Conservation (phyloP, 331 rosid genomes). For the Stylosanthes scabra region DNA sequence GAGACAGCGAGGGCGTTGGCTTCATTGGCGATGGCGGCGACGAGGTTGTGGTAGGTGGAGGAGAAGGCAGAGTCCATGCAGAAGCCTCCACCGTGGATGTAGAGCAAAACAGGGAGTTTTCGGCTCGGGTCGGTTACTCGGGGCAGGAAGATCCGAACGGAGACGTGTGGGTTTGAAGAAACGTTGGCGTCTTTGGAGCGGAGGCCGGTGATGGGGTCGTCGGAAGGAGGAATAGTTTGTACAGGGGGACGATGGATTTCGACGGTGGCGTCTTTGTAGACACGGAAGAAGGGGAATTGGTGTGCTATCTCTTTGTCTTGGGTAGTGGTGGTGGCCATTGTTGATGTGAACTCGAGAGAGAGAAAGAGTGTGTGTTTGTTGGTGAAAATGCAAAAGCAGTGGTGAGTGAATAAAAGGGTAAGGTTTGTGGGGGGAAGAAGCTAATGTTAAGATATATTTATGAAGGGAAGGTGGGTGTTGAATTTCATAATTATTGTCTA, state of each 20-base stretch:
- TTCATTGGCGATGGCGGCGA: no score
- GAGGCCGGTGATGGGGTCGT: constrained; percentile 35
- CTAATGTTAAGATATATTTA: no score
- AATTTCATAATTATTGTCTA: no score
- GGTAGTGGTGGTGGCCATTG: constrained; percentile 8
- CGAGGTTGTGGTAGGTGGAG: no score
- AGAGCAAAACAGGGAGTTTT: constrained; percentile 47
- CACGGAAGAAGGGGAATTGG: constrained; percentile 51
- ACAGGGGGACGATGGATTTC: constrained; percentile 16
- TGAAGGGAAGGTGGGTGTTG: no score
- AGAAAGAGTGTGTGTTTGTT: no score
- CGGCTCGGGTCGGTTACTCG: constrained; percentile 11
- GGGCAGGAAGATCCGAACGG: constrained; percentile 46
- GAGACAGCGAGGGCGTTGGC: no score
- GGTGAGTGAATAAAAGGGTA: no score
- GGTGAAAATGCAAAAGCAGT: no score
- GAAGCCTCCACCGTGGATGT: constrained; percentile 16
- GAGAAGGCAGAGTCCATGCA: no score
- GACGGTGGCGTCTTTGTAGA: constrained; percentile 41
- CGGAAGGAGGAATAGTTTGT: constrained; percentile 37
- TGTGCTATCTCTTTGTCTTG: constrained; percentile 21
- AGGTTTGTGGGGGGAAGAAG: no score
- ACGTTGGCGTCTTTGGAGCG: constrained; percentile 45
- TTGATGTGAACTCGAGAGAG: no score
- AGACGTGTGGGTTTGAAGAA: constrained; percentile 40